phyloP scores from a whole-genome alignment of 306 rosid genomes.

The Geum urbanum region DNA sequence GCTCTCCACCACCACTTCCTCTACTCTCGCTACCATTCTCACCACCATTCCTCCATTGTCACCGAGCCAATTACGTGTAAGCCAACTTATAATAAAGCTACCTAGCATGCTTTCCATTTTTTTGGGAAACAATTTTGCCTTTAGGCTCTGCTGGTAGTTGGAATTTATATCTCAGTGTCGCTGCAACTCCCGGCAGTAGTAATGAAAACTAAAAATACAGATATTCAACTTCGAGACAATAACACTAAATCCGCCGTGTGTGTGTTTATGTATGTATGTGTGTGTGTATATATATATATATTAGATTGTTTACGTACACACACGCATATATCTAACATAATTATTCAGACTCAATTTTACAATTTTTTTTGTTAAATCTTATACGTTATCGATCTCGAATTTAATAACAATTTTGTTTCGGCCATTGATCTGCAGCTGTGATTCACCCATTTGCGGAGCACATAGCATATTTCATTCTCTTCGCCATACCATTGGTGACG shows the following conservation, averaged over 20 bases:
- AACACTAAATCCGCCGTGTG: background rate
- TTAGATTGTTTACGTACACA: no score
- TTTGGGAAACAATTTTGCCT: background rate
- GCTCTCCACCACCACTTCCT: conserved; percentile 52
- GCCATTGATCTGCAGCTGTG: conserved; percentile 44
- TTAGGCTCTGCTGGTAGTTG: background rate
- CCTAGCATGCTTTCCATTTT: background rate
- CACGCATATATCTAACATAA: no score
- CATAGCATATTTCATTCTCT: conserved; percentile 31
- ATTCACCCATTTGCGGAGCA: conserved; percentile 50
- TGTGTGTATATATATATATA: no score
- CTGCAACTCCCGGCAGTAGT: background rate
- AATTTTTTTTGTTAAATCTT: no score
- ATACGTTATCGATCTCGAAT: no score
- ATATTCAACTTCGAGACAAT: background rate
- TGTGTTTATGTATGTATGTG: no score
- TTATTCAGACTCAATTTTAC: no score
- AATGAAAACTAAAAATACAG: background rate
- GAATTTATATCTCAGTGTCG: background rate
- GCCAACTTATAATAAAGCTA: background rate
- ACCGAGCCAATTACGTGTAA: conserved; percentile 51
- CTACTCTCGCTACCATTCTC: conserved; percentile 51
- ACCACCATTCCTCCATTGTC: conserved; percentile 50
- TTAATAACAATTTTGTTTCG: no score
- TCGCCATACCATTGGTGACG: conserved; percentile 33